Base-by-base conservation (phyloP, 495 filamentous ascomycete species). In the Aspergillus nidulans region DNA sequence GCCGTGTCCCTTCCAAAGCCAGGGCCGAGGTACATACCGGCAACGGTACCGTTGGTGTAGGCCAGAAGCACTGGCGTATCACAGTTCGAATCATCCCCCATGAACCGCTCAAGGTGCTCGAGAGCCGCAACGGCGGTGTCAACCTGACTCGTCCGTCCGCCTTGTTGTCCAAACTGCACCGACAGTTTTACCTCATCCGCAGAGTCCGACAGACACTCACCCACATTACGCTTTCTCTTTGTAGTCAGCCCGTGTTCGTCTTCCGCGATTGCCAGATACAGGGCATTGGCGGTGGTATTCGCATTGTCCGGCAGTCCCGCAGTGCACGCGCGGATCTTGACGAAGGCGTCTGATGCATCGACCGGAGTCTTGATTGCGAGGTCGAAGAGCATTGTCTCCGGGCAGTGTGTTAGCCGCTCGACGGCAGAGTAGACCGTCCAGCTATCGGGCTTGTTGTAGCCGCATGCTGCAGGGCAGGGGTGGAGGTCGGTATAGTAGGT, bases 391-490 rank as follows among this genome's bases (percentile, higher is more conserved):
- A 65, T 43, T 24, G 60, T 23, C 39, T 63, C 12, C n/a, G 46
- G 21, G 36, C 62, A 65, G 8, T 34, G 41, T 0, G 20, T 15
- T n/a, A 65, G 56, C 4, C 56, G 56, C 6, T 56, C 49, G 12
- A 50, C 4, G 7, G 48, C 28, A 13, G 52, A 49, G 46, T 65
- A 65, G 23, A 65, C 56, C 6, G 52, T 57, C 62, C 62, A 65
- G 25, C 59, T 34, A 3, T 39, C 23, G 1, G 56, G 56, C 15
- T 48, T 48, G 15, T 16, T 46, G 24, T 39, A 23, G n/a, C 3
- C 5, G 30, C 56, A 58, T 10, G 40, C 26, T 8, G 41, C 49
- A n/a, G 56, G 56, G 21, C 56, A 58, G 10, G 56, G 56, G 16
- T 58, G 39, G 8, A 58, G 15, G 24, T 58, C 40, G 6, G 49